Percentiles rank a stretch among this genome's conserved stretches.
These are phyloP conservation scores for Penicillium concentricum DNA, from an alignment of 2,329 filamentous ascomycete species.

Conservation along the genomic window DNA sequence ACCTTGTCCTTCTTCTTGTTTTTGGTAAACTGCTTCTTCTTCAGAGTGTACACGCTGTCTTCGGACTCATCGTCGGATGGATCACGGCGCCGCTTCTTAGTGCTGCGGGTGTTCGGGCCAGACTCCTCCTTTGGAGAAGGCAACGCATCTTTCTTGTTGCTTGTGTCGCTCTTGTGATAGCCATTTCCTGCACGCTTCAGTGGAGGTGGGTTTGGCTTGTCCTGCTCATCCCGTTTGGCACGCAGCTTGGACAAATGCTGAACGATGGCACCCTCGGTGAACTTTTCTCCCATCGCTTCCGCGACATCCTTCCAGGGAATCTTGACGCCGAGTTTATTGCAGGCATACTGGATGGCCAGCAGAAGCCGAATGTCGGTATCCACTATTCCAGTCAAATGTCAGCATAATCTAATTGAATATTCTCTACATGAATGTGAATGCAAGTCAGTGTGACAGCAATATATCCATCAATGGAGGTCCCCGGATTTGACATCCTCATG, in stretches of 20 bases:
- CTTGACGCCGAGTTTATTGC: slow-evolving; percentile 36
- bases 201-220: slow-evolving; percentile 41
- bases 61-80: neutral
- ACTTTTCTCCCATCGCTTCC: slow-evolving; percentile 38
- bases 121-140: neutral
- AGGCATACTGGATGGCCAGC: slow-evolving; percentile 43
- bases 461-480: neutral
- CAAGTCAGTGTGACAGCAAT: neutral
- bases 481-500: neutral
- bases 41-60: neutral
- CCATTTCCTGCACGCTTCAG: slow-evolving; percentile 31
- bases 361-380: slow-evolving; percentile 46
- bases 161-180: neutral
- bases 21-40: neutral
- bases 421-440: neutral
- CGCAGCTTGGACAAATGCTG: slow-evolving; percentile 50
- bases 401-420: slow-evolving; percentile 4
- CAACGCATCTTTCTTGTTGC: neutral
- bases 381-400: slow-evolving; percentile 27
- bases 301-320: slow-evolving; percentile 47
- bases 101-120: neutral
- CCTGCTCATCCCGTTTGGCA: slow-evolving; percentile 30
- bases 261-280: slow-evolving; percentile 45
- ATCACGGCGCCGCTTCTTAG: neutral
- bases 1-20: neutral